Evolutionary conservation across 164 flowering plant species (phyloP).

Genomic region (Sextonia rubra): DNA sequence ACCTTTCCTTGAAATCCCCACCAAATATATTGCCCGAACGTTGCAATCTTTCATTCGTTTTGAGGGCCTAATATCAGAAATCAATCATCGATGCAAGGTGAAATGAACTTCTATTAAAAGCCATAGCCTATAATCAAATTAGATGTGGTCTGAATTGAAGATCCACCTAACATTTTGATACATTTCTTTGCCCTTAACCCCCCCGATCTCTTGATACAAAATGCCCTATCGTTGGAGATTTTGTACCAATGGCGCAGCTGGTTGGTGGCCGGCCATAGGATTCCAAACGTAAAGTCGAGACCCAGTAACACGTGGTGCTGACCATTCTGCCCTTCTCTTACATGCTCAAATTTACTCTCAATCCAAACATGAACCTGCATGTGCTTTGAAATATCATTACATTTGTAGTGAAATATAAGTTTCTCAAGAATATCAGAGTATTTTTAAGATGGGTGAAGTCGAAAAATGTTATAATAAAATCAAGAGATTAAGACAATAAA

Average conservation of each 20-base stretch:
- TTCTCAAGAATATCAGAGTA: not conserved
- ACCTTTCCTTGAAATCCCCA: too few relatives aligned
- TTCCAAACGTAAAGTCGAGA: not conserved
- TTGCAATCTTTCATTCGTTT: too few relatives aligned
- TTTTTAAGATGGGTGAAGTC: not conserved
- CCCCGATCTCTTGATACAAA: not conserved
- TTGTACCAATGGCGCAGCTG: slow-evolving; percentile 20
- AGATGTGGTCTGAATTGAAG: slow-evolving; percentile 9
- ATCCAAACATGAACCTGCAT: not conserved
- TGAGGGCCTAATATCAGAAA: too few relatives aligned
- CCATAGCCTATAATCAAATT: not conserved
- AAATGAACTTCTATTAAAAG: too few relatives aligned
- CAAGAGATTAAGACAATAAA: not conserved
- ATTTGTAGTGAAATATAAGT: not conserved
- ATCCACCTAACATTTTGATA: not conserved
- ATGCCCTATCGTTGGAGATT: not conserved
- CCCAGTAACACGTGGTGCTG: not conserved
- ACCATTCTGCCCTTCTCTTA: slow-evolving; percentile 7
- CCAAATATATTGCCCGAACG: too few relatives aligned
- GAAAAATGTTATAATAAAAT: not conserved
- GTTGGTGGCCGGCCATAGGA: slow-evolving; percentile 14
- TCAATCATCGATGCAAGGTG: too few relatives aligned
- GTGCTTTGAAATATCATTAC: too few relatives aligned
- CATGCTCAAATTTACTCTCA: not conserved
- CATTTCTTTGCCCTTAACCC: too few relatives aligned